Percentiles rank a stretch among this genome's conserved stretches.
Evolutionary conservation across 306 rosid genomes (phyloP).

Genomic region (Castanea sativa): DNA sequence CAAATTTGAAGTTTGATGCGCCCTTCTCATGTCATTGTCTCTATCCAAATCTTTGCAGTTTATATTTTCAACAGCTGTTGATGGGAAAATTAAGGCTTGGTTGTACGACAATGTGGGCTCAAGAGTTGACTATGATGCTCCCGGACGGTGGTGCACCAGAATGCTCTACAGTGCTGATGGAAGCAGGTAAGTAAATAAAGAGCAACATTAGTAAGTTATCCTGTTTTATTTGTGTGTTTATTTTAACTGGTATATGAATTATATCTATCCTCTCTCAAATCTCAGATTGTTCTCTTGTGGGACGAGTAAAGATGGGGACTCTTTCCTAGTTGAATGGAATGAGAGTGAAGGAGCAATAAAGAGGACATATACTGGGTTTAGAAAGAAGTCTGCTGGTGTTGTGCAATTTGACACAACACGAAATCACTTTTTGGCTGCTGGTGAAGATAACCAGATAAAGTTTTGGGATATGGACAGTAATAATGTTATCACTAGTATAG

Average conservation of each 20-base stretch:
- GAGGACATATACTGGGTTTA: constrained; percentile 74
- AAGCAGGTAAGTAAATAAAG: constrained; percentile 50
- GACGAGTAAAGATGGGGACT: constrained; percentile 86
- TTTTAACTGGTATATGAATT: neutral
- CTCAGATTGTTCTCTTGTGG: constrained; percentile 88
- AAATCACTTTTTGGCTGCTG: constrained; percentile 82
- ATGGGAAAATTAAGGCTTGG: constrained; percentile 95
- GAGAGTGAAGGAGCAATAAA: constrained; percentile 80
- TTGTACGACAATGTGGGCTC: constrained; percentile 75
- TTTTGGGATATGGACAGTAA: constrained; percentile 83
- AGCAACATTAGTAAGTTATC: neutral
- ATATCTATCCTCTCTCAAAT: neutral
- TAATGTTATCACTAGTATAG: constrained; percentile 45
- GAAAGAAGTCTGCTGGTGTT: constrained; percentile 69
- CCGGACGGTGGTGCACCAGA: constrained; percentile 81
- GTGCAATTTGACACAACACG: constrained; percentile 83
- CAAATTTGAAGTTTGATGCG: neutral
- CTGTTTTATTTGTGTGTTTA: neutral
- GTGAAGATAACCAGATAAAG: constrained; percentile 82
- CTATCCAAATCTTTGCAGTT: constrained; percentile 46
- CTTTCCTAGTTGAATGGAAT: constrained; percentile 87
- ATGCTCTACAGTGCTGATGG: constrained; percentile 87
- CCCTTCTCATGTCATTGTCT: neutral
- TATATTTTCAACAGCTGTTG: constrained; percentile 81
- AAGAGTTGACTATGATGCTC: constrained; percentile 87